Conservation (phyloP, 73 alveolate genomes). For the Stentor coeruleus region DNA sequence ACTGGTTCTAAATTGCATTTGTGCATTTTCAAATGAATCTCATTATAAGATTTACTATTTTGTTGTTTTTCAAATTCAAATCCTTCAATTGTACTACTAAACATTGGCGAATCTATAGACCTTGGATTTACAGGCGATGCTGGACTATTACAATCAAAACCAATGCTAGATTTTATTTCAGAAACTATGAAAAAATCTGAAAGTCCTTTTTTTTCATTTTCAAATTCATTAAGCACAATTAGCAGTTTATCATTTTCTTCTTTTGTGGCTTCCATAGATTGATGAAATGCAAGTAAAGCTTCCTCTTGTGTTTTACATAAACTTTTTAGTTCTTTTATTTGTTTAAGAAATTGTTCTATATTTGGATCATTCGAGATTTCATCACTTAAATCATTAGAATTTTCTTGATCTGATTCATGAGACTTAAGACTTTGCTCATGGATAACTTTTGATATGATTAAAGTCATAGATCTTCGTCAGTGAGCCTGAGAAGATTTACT, state of each 20-base stretch:
- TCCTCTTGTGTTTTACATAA: not conserved
- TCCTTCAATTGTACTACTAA: not conserved
- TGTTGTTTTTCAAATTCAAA: not conserved
- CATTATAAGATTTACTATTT: no score
- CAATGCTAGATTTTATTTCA: not conserved
- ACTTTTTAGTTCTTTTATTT: not conserved
- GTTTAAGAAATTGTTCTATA: not conserved
- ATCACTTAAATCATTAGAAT: not conserved
- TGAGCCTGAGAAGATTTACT: not conserved
- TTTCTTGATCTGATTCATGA: not conserved
- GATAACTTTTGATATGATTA: not conserved
- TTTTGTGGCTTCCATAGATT: not conserved
- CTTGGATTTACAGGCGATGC: no score
- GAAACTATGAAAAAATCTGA: not conserved
- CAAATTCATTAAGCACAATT: not conserved
- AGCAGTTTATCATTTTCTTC: not conserved
- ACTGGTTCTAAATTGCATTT: no score
- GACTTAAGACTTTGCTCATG: not conserved
- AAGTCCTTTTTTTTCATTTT: not conserved
- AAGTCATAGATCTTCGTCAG: not conserved
- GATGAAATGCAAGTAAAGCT: not conserved
- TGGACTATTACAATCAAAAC: not conserved
- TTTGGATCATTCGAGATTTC: slow-evolving; percentile 1
- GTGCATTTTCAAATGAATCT: no score
- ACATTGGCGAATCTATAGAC: not conserved